Percentiles rank a stretch among this genome's conserved stretches.
Evolutionary conservation across 768 basidiomycete species (phyloP).

Genomic region (Floccularia luteovirens): DNA sequence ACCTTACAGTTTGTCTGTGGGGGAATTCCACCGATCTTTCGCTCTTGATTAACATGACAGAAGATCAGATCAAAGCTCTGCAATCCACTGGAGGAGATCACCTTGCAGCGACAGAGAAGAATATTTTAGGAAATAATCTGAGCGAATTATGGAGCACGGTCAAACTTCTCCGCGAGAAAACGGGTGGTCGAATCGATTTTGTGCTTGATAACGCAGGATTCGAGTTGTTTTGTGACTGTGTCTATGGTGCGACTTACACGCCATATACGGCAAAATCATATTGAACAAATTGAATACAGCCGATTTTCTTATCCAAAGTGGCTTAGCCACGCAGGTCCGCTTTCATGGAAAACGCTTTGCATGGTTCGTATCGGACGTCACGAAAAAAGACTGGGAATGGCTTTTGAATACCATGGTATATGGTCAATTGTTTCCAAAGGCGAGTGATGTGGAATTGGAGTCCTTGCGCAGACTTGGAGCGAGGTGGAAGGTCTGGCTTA

Average conservation of each 20-base stretch:
- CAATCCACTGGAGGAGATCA: slow-evolving; percentile 96
- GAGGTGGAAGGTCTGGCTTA: slow-evolving; percentile 74
- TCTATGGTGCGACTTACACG: slow-evolving; percentile 51
- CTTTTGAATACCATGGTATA: slow-evolving; percentile 81
- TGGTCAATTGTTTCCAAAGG: slow-evolving; percentile 87
- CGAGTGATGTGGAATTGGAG: slow-evolving; percentile 71
- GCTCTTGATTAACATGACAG: slow-evolving; percentile 93
- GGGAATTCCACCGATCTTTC: slow-evolving; percentile 96
- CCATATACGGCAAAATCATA: background rate
- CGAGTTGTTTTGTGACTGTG: slow-evolving; percentile 83
- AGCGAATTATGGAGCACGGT: slow-evolving; percentile 66
- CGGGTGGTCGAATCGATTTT: slow-evolving; percentile 73
- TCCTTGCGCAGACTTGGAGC: slow-evolving; percentile 71
- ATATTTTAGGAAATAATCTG: slow-evolving; percentile 87
- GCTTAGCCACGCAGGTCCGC: slow-evolving; percentile 73
- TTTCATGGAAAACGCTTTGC: slow-evolving; percentile 97
- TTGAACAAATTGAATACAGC: slow-evolving; percentile 33
- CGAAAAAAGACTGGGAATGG: slow-evolving; percentile 93
- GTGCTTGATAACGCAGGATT: slow-evolving; percentile 85
- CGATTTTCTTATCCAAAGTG: slow-evolving; percentile 90
- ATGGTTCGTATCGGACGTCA: slow-evolving; percentile 93
- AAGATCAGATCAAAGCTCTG: slow-evolving; percentile 94
- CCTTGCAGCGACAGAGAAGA: slow-evolving; percentile 92
- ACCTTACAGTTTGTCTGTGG: slow-evolving; percentile 79
- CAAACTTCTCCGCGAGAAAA: slow-evolving; percentile 58